These are phyloP conservation scores for Magnusiomyces ingens DNA, from an alignment of 1,139 yeast genomes.

Conservation along the genomic window DNA sequence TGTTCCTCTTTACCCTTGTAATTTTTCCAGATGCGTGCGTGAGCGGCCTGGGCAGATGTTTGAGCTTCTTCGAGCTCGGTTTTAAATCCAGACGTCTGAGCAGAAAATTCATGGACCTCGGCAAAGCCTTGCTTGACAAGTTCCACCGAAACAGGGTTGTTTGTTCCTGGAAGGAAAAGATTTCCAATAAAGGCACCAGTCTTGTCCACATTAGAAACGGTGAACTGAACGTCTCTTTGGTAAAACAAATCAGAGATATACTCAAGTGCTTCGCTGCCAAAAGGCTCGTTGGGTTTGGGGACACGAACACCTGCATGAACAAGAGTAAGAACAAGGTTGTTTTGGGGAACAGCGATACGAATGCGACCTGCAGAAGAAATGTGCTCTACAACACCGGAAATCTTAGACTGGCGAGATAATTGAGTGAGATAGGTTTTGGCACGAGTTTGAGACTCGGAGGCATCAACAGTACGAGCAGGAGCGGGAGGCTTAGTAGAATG, in stretches of 20 bases:
- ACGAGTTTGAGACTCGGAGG: conserved; percentile 64
- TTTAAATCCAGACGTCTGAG: conserved; percentile 46
- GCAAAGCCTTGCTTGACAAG: conserved; percentile 61
- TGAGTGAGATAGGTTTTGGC: conserved; percentile 71
- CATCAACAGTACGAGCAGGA: conserved; percentile 64
- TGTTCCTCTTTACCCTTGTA: conserved; percentile 33
- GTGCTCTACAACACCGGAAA: conserved; percentile 65
- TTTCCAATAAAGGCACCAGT: conserved; percentile 79
- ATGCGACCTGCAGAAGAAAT: conserved; percentile 63
- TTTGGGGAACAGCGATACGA: conserved; percentile 61
- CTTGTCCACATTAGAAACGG: conserved; percentile 64
- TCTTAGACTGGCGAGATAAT: conserved; percentile 57
- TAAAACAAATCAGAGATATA: conserved; percentile 50
- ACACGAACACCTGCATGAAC: conserved; percentile 65
- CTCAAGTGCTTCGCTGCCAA: conserved; percentile 49
- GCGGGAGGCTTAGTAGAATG: conserved; percentile 53
- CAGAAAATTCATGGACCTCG: conserved; percentile 59
- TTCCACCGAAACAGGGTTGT: conserved; percentile 54
- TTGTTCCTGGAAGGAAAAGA: conserved; percentile 47
- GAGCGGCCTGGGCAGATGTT: conserved; percentile 47
- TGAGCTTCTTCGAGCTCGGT: conserved; percentile 55
- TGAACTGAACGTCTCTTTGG: conserved; percentile 69
- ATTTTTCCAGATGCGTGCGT: conserved; percentile 61
- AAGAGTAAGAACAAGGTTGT: conserved; percentile 60
- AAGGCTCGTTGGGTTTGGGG: conserved; percentile 40